phyloP scores from a whole-genome alignment of 73 alveolate species.

The Blepharisma stoltei region DNA sequence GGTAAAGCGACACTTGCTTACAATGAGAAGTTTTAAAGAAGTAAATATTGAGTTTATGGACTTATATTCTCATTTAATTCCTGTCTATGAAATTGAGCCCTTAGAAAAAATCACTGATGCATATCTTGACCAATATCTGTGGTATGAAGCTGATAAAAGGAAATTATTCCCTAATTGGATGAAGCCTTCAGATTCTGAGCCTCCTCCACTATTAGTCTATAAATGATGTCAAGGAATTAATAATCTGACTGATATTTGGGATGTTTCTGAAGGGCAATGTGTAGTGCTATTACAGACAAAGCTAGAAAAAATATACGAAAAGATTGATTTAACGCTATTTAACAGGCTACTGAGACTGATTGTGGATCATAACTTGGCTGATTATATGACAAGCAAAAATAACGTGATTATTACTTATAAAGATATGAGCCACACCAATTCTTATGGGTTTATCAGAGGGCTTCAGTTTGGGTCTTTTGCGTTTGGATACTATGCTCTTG shows the following conservation, averaged over 20 bases:
- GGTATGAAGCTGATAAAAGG: constrained; percentile 99
- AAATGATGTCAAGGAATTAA: constrained; percentile 99
- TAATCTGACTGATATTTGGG: constrained; percentile 99
- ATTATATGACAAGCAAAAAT: constrained; percentile 98
- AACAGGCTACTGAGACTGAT: constrained; percentile 96
- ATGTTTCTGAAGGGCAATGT: constrained; percentile 94
- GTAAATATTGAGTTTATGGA: constrained; percentile 99
- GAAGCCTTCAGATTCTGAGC: constrained; percentile 99
- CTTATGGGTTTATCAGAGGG: constrained; percentile 98
- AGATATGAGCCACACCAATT: constrained; percentile 99
- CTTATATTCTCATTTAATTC: constrained; percentile 96
- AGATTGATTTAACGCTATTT: constrained; percentile 96
- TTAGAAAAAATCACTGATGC: constrained; percentile 99
- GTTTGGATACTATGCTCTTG: constrained; percentile 88
- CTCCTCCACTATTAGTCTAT: constrained; percentile 99
- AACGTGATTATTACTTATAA: constrained; percentile 96
- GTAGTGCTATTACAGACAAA: constrained; percentile 94
- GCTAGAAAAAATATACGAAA: constrained; percentile 95
- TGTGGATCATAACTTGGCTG: constrained; percentile 99
- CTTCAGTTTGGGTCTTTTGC: constrained; percentile 97
- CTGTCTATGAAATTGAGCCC: constrained; percentile 99
- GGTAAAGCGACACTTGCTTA: constrained; percentile 97
- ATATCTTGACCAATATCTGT: constrained; percentile 98
- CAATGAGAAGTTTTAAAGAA: constrained; percentile 99
- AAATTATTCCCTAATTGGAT: constrained; percentile 99